Conservation (phyloP, 1,284 basidiomycete species). For the Apiotrichum siamense region DNA sequence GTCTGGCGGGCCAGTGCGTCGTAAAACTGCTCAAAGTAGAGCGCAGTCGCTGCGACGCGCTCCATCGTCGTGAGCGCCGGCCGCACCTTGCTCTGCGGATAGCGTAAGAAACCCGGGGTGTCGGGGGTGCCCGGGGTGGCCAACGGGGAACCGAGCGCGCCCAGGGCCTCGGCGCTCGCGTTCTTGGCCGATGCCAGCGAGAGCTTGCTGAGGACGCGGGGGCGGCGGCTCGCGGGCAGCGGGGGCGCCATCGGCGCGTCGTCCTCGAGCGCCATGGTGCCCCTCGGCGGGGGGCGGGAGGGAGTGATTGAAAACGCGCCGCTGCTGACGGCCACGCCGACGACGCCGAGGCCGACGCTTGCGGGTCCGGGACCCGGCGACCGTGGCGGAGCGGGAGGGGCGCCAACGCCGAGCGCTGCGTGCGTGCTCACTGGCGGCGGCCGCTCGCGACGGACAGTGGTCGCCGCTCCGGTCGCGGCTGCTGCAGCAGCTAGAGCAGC, state of each 20-base stretch:
- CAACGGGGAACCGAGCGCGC: too few relatives aligned
- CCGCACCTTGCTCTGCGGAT: background rate
- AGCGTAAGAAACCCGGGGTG: background rate
- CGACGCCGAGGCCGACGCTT: background rate
- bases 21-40: conserved; percentile 96
- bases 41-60: conserved; percentile 82
- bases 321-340: background rate
- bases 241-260: background rate
- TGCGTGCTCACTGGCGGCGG: background rate
- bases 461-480: too few relatives aligned
- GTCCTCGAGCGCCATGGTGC: background rate
- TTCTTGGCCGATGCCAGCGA: conserved; percentile 4
- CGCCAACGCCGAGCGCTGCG: background rate
- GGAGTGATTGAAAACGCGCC: background rate
- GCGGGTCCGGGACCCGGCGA: too few relatives aligned
- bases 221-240: conserved; percentile 1
- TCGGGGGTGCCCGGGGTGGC: background rate
- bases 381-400: background rate
- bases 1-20: conserved; percentile 62
- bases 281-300: background rate
- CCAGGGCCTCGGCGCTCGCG: too few relatives aligned
- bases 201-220: conserved; percentile 13
- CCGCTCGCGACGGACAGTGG: too few relatives aligned
- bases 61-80: conserved; percentile 87
- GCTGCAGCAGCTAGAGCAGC: too few relatives aligned